phyloP scores from a whole-genome alignment of 495 filamentous ascomycete species.

The Barbatosphaeria neglecta region DNA sequence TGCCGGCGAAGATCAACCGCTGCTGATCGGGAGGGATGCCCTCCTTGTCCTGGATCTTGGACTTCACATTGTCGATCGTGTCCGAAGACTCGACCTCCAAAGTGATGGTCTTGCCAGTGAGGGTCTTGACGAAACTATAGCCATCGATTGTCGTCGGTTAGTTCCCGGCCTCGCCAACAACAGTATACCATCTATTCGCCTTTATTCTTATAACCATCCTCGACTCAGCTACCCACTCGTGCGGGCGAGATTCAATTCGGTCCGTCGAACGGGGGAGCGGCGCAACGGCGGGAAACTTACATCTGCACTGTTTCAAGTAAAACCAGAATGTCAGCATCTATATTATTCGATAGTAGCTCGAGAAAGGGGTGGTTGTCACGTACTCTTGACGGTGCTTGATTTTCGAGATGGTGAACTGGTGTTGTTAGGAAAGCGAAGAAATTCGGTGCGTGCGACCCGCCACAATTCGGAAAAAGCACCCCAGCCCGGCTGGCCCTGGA shows the following conservation, averaged over 20 bases:
- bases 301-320: slow-evolving; percentile 56
- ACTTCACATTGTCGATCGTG: slow-evolving; percentile 97
- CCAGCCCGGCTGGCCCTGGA: not conserved
- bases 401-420: slow-evolving; percentile 12
- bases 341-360: not conserved
- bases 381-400: slow-evolving; percentile 27
- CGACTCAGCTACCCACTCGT: no score
- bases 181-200: slow-evolving; percentile 4
- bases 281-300: slow-evolving; percentile 36
- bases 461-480: not conserved
- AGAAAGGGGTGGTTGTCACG: slow-evolving; percentile 3
- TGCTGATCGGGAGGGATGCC: slow-evolving; percentile 98
- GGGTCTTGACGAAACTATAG: slow-evolving; percentile 87
- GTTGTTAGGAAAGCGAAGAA: slow-evolving; percentile 1
- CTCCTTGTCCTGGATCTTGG: slow-evolving; percentile 99
- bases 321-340: slow-evolving; percentile 11
- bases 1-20: slow-evolving; percentile 98
- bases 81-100: slow-evolving; percentile 98
- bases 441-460: not conserved
- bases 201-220: no score
- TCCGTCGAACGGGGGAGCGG: not conserved
- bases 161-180: not conserved
- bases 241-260: not conserved
- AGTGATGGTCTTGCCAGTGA: slow-evolving; percentile 99
- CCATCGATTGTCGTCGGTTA: slow-evolving; percentile 6